Evolutionary conservation across 768 basidiomycete species (phyloP).

Genomic region (Naganishia kalamii): DNA sequence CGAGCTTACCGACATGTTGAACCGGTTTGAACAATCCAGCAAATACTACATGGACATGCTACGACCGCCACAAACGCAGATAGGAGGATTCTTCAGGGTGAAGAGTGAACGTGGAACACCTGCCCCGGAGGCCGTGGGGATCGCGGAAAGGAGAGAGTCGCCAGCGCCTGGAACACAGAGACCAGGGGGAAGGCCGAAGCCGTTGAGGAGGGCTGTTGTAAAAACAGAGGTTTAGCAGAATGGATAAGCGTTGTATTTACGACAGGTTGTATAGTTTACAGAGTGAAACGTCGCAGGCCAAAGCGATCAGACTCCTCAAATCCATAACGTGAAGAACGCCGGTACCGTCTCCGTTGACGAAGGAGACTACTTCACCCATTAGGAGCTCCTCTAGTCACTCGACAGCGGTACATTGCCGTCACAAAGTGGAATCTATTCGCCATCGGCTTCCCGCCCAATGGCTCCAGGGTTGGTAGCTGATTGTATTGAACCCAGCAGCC

Average conservation of each 20-base stretch:
- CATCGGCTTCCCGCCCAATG: too few relatives aligned
- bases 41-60: not conserved
- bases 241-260: too few relatives aligned
- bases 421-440: too few relatives aligned
- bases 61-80: not conserved
- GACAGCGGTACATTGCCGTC: too few relatives aligned
- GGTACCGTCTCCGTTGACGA: too few relatives aligned
- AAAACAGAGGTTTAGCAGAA: not conserved
- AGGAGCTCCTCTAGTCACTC: too few relatives aligned
- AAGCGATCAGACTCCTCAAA: too few relatives aligned
- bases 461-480: too few relatives aligned
- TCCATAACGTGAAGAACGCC: not conserved
- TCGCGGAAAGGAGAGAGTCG: not conserved
- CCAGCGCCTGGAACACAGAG: not conserved
- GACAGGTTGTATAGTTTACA: too few relatives aligned
- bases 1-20: not conserved
- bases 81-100: not conserved
- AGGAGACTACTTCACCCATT: too few relatives aligned
- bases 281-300: too few relatives aligned
- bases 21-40: slow-evolving; percentile 9
- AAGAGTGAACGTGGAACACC: slow-evolving; percentile 5
- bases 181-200: not conserved
- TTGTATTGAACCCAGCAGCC: too few relatives aligned
- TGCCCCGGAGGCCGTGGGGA: not conserved
- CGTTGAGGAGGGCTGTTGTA: not conserved